A percentile compares a stretch with the other conserved stretches of the same genome.
phyloP scores from a whole-genome alignment of 2,329 filamentous ascomycete species.

The Calonectria hawksworthii region DNA sequence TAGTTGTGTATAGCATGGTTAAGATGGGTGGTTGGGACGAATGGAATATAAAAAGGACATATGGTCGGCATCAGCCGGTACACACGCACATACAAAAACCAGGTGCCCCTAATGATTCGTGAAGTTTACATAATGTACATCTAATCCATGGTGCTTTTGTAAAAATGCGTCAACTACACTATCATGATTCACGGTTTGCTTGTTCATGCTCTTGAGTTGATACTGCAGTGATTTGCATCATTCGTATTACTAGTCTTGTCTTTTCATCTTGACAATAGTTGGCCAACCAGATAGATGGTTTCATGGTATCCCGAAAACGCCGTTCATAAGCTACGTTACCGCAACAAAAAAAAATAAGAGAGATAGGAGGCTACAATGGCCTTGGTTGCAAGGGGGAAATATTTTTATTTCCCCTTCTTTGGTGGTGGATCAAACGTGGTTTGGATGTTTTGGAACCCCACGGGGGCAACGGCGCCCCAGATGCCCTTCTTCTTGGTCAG shows the following conservation, averaged over 20 bases:
- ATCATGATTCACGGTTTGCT: neutral
- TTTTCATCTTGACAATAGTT: neutral
- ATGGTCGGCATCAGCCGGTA: slow-evolving; percentile 5
- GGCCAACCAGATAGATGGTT: neutral
- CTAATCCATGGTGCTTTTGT: neutral
- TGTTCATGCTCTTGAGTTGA: neutral
- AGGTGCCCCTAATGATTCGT: neutral
- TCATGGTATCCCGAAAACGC: neutral
- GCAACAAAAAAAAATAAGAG: neutral
- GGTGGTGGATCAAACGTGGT: slow-evolving; percentile 58
- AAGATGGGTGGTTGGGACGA: slow-evolving; percentile 14
- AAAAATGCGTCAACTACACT: no score
- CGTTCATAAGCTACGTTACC: neutral
- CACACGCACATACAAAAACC: neutral
- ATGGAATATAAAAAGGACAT: slow-evolving; percentile 26
- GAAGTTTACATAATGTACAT: neutral
- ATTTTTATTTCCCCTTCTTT: slow-evolving; percentile 30
- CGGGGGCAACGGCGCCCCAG: slow-evolving; percentile 49
- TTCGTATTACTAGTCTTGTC: neutral
- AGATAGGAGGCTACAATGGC: neutral
- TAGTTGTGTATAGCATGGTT: slow-evolving; percentile 29
- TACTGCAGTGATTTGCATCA: neutral
- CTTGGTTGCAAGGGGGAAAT: neutral
- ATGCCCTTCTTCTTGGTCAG: slow-evolving; percentile 40
- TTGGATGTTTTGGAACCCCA: slow-evolving; percentile 53